Conservation (phyloP, 306 rosid genomes). For the Quercus alba region DNA sequence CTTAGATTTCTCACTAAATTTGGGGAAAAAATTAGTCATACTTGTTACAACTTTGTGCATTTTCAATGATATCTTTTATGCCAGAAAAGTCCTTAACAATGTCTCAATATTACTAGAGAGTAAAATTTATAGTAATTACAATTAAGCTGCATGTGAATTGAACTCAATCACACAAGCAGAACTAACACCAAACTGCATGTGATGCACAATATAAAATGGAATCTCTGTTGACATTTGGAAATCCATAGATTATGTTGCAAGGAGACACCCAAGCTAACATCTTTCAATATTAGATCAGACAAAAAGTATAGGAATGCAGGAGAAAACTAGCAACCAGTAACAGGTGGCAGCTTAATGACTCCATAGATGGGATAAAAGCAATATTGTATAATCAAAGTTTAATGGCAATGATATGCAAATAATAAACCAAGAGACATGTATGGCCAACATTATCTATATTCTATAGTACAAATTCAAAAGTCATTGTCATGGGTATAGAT, state of each 20-base stretch:
- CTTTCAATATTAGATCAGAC: neutral
- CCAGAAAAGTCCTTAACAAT: neutral
- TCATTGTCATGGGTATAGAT: neutral
- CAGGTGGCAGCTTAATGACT: neutral
- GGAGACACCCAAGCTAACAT: neutral
- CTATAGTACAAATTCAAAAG: neutral
- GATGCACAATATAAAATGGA: neutral
- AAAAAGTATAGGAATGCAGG: neutral
- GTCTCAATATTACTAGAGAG: neutral
- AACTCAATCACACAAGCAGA: neutral
- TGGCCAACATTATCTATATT: neutral
- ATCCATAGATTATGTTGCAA: neutral
- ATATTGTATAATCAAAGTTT: neutral
- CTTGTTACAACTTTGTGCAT: neutral
- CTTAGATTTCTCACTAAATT: neutral
- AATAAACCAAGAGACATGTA: neutral
- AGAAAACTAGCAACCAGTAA: conserved; percentile 11
- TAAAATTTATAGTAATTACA: neutral
- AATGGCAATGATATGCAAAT: neutral
- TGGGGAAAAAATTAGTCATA: neutral
- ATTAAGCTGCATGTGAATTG: neutral
- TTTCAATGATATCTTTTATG: neutral
- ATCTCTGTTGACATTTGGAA: neutral
- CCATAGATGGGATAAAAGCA: neutral
- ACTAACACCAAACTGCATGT: neutral